phyloP scores from a whole-genome alignment of 345 rosid genomes.

The Turnera subulata region DNA sequence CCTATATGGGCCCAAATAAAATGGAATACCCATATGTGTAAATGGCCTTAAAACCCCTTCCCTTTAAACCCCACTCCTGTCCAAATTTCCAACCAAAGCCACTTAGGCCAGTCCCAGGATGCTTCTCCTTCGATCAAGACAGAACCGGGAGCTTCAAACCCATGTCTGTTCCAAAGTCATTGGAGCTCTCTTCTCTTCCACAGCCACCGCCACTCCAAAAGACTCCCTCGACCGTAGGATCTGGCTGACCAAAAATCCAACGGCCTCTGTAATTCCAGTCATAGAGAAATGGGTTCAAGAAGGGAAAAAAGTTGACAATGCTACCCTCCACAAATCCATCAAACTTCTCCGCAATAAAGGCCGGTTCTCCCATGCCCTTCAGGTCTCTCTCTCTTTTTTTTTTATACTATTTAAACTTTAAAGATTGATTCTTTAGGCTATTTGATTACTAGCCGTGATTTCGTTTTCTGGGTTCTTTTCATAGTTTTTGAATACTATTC shows the following conservation, averaged over 20 bases:
- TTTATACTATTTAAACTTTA: too few species aligned
- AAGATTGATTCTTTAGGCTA: too few species aligned
- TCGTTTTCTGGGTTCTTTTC: too few species aligned
- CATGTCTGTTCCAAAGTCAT: neutral
- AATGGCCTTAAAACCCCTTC: too few species aligned
- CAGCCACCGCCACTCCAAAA: neutral
- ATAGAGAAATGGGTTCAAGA: constrained; percentile 12
- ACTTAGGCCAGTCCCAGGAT: too few species aligned
- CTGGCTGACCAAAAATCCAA: constrained; percentile 4
- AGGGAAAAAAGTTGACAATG: neutral
- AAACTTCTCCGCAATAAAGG: constrained; percentile 2
- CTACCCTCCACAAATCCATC: neutral
- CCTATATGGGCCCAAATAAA: too few species aligned
- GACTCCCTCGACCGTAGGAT: constrained; percentile 7
- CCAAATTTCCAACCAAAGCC: too few species aligned
- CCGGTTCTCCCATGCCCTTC: constrained; percentile 9
- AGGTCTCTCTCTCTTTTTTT: constrained; percentile 2
- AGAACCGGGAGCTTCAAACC: neutral
- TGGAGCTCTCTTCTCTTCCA: neutral
- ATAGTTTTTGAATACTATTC: too few species aligned
- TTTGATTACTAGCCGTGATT: too few species aligned
- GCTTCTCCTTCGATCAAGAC: too few species aligned
- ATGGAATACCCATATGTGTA: too few species aligned
- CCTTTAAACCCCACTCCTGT: too few species aligned
- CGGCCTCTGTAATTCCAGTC: constrained; percentile 5